Conservation (phyloP, 1,284 basidiomycete genomes). For the Cryptococcus maquisensis region DNA sequence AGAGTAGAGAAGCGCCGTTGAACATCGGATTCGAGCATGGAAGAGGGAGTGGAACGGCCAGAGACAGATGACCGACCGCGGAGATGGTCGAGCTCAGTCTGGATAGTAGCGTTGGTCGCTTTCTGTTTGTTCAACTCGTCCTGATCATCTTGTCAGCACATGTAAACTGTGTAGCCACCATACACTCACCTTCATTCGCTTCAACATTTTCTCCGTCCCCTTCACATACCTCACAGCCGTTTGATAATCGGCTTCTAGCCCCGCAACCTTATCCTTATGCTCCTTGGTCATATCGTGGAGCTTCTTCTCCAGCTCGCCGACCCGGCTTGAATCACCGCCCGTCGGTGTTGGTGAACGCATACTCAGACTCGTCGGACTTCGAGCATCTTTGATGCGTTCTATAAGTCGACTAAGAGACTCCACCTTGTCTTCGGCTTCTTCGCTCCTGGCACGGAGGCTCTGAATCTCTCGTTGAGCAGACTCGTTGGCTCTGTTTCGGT, state of each 20-base stretch:
- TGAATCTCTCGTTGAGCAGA: constrained; percentile 49
- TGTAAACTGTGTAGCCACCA: background rate
- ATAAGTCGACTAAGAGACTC: constrained; percentile 62
- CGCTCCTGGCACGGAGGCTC: constrained; percentile 59
- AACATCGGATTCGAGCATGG: constrained; percentile 52
- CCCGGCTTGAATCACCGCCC: constrained; percentile 51
- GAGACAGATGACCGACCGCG: constrained; percentile 63
- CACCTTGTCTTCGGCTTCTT: constrained; percentile 68
- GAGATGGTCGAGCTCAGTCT: constrained; percentile 68
- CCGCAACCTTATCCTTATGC: constrained; percentile 61
- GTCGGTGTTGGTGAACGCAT: constrained; percentile 38
- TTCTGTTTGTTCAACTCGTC: constrained; percentile 89
- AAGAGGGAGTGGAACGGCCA: constrained; percentile 67
- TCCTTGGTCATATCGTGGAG: constrained; percentile 71
- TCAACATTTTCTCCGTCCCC: constrained; percentile 98
- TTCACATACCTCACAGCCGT: constrained; percentile 54
- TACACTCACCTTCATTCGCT: constrained; percentile 72
- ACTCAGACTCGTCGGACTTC: constrained; percentile 40
- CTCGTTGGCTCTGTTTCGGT: constrained; percentile 67
- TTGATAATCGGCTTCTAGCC: constrained; percentile 93
- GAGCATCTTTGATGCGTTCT: constrained; percentile 57
- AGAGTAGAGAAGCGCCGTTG: constrained; percentile 69
- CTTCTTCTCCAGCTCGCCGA: constrained; percentile 59
- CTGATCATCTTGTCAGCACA: constrained; percentile 15
- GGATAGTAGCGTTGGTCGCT: constrained; percentile 67